Evolutionary conservation across 192 early-diverging fungal species (phyloP), one percentile per base, ranked within the genome.

Genomic region (Rhizophagus clarus): DNA sequence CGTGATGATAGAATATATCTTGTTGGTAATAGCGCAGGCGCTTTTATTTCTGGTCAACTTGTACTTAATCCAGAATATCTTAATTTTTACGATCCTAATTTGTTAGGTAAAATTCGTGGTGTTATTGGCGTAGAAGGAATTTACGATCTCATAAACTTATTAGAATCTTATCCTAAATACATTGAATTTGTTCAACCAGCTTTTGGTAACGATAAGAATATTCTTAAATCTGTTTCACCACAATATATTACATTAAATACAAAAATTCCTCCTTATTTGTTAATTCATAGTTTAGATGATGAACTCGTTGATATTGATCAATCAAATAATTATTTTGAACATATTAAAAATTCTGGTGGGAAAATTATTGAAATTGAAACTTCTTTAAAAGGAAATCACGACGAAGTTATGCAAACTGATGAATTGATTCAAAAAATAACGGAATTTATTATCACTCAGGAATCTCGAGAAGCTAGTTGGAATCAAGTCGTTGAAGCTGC

Each of bases 41-140:
- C 91, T 11, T 94, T 94, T 26, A 83, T 96, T 40, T 83, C 90
- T 1, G 85, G 84, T 0, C 84, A 93, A 47, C 79, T 96, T 77
- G 84, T 88, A 6, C 81, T 96, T 14, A 70, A 87, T n/a, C 86
- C 88, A 8, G 70, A 82, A 31, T 81, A 82, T 29, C 69, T 83
- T 9, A 72, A 74, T 26, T 74, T 77, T 12, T 64, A 75, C 8
- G 76, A 82, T 49, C n/a, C 76, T 5, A 68, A 77, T 4, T 49
- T 83, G 31, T 40, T 78, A 49, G n/a, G 67, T 1, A 74, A 79
- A 9, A 85, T 94, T 29, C 29, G 77, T 6, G 93, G 94, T 32
- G 88, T 93, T 1, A 40, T 96, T 26, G 95, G 95, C 2, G 87
- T 94, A 0, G 91, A 94, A 79, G 96, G 95, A 1, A 95, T 98